Evolutionary conservation across 352 stramenopile species (phyloP).

Genomic region (Blastocystis sp.): DNA sequence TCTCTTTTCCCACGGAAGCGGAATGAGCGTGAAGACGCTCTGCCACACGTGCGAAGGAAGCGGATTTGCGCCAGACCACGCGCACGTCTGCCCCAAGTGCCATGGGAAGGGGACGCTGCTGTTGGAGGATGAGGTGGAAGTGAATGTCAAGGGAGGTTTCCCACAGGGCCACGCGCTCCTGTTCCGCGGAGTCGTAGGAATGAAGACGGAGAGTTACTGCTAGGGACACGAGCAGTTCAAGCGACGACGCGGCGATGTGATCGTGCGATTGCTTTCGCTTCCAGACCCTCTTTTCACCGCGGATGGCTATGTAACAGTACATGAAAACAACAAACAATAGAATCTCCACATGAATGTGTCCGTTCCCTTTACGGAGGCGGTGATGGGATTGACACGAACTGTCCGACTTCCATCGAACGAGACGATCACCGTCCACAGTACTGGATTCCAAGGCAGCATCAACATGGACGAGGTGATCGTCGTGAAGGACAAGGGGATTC

Average conservation of each 20-base stretch:
- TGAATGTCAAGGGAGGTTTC: conserved; percentile 19
- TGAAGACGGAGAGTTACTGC: neutral
- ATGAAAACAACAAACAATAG: neutral
- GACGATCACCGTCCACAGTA: neutral
- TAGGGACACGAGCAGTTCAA: conserved; percentile 59
- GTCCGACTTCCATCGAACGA: conserved; percentile 34
- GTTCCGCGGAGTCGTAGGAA: conserved; percentile 15
- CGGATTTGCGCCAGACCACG: neutral
- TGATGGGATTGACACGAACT: neutral
- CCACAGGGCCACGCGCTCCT: neutral
- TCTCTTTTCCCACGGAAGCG: neutral
- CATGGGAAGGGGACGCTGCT: conserved; percentile 11
- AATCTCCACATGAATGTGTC: conserved; percentile 32
- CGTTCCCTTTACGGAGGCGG: conserved; percentile 14
- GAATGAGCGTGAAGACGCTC: neutral
- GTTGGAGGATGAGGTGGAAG: conserved; percentile 21
- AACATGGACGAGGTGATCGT: neutral
- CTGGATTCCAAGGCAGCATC: neutral
- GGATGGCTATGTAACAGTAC: conserved; percentile 36
- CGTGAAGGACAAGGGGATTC: conserved; percentile 19
- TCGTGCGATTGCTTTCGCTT: neutral
- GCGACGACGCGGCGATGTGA: conserved; percentile 26
- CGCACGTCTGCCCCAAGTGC: conserved; percentile 1
- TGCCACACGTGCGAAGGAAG: conserved; percentile 32
- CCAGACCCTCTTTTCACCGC: neutral